Evolutionary conservation across 2,329 filamentous ascomycete species (phyloP).

Genomic region (Alternaria consortialis): DNA sequence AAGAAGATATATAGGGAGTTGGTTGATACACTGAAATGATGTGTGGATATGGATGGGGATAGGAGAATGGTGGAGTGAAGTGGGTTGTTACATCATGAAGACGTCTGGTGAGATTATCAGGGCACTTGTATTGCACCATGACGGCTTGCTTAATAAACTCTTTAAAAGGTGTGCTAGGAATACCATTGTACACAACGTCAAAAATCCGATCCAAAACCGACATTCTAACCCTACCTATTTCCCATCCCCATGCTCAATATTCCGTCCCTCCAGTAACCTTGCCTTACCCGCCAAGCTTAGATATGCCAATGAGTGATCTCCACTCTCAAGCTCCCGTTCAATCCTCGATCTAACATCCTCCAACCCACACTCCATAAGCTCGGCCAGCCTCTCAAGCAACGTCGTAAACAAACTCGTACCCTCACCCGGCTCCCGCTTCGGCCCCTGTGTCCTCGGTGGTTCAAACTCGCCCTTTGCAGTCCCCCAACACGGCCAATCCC

Average conservation of each 20-base stretch:
- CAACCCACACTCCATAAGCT: conserved; percentile 24
- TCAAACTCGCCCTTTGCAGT: conserved; percentile 30
- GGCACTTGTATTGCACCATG: no score
- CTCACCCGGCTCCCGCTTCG: conserved; percentile 22
- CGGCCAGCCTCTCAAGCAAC: conserved; percentile 38
- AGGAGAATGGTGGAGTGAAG: not conserved
- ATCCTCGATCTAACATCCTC: conserved; percentile 32
- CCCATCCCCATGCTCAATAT: conserved; percentile 22
- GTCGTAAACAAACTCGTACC: conserved; percentile 33
- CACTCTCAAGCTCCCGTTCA: conserved; percentile 26
- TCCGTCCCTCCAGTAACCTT: conserved; percentile 31
- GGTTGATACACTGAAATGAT: conserved; percentile 22
- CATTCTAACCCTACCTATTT: not conserved
- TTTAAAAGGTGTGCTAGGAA: not conserved
- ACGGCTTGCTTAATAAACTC: no score
- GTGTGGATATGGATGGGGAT: not conserved
- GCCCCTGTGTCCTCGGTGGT: conserved; percentile 41
- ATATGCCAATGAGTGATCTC: conserved; percentile 34
- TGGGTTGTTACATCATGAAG: not conserved
- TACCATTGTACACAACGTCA: not conserved
- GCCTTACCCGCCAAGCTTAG: conserved; percentile 38
- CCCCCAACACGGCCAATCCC: conserved; percentile 35
- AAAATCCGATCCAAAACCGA: not conserved
- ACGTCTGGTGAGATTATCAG: no score
- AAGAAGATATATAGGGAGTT: conserved; percentile 97